These are phyloP conservation scores for Coriaria nepalensis DNA, from an alignment of 306 rosid genomes.

Conservation along the genomic window DNA sequence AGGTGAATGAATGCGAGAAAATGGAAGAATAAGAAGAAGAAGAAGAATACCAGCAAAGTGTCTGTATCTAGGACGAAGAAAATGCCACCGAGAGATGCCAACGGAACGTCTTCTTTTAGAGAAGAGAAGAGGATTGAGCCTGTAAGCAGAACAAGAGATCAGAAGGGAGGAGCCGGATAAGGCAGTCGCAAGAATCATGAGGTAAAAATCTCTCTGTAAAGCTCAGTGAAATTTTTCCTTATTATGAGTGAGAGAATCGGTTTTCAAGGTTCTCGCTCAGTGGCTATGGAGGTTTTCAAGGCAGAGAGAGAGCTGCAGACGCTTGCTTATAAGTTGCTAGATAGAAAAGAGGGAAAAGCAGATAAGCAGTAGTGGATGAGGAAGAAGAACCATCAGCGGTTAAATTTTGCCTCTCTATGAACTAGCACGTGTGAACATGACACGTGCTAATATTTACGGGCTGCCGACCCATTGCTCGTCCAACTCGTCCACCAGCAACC, in stretches of 20 bases:
- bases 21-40: neutral
- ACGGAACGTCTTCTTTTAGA: slow-evolving; percentile 20
- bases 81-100: slow-evolving; percentile 12
- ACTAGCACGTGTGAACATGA: no score
- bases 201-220: no score
- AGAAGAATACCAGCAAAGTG: slow-evolving; percentile 13
- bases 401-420: no score
- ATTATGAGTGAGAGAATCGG: no score
- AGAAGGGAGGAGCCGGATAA: slow-evolving; percentile 18
- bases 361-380: no score
- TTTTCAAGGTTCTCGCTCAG: no score
- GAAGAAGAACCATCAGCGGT: no score
- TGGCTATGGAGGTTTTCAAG: no score
- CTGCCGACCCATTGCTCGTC: slow-evolving; percentile 5
- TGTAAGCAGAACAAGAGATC: slow-evolving; percentile 16
- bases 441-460: neutral
- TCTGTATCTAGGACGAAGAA: slow-evolving; percentile 10
- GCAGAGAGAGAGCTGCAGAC: no score
- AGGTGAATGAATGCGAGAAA: neutral
- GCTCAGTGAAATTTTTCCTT: no score
- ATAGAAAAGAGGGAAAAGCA: no score
- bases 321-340: no score
- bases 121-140: slow-evolving; percentile 26
- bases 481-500: slow-evolving; percentile 6
- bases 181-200: slow-evolving; percentile 26